These are phyloP conservation scores for Trametes cinnabarina DNA, from an alignment of 768 basidiomycete genomes.

Conservation along the genomic window DNA sequence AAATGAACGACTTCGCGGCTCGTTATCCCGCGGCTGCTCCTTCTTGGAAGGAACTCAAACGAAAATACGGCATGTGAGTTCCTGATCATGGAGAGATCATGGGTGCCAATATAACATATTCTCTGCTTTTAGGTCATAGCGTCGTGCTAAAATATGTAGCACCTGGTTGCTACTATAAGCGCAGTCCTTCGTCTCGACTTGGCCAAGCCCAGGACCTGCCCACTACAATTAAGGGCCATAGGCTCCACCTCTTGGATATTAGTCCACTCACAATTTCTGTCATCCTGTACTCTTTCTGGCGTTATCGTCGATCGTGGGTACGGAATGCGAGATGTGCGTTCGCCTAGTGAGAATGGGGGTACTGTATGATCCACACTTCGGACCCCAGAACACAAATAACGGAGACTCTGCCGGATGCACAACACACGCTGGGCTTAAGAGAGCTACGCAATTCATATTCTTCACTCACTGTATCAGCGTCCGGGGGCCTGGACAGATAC, in stretches of 20 bases:
- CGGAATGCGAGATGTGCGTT: background rate
- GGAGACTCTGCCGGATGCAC: background rate
- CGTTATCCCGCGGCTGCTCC: conserved; percentile 59
- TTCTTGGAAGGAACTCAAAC: conserved; percentile 72
- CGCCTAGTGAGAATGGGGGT: background rate
- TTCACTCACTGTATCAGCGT: background rate
- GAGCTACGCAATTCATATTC: background rate
- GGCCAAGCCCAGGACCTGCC: no score
- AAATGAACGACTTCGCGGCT: conserved; percentile 76
- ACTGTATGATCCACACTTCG: conserved; percentile 1
- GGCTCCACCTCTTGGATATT: conserved; percentile 9
- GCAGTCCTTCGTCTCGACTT: no score
- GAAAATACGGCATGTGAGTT: conserved; percentile 64
- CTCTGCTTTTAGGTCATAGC: conserved; percentile 15
- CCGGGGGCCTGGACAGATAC: background rate
- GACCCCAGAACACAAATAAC: conserved; percentile 9
- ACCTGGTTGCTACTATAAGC: no score
- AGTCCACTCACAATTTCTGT: background rate
- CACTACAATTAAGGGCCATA: no score
- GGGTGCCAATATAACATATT: conserved; percentile 3
- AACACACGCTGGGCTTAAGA: background rate
- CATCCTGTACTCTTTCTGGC: background rate
- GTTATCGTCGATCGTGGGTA: background rate
- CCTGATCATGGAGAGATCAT: background rate
- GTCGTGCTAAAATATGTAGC: conserved; percentile 18